Evolutionary conservation across 225 moss, liverwort and hornwort genomes (phyloP).

Genomic region (Polytrichum commune): DNA sequence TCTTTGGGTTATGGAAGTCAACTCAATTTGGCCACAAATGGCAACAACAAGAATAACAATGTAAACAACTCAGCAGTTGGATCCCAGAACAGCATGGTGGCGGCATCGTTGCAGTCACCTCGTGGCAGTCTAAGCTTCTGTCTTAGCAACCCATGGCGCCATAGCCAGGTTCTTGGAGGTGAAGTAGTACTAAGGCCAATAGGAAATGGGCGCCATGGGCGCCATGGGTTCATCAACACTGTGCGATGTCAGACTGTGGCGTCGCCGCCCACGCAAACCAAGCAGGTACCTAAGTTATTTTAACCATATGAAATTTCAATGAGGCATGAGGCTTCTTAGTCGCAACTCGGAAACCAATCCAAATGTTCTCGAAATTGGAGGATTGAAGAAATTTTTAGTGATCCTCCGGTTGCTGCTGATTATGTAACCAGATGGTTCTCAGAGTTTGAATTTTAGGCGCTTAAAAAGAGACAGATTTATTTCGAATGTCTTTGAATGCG

Average conservation of each 20-base stretch:
- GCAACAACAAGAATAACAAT: neutral
- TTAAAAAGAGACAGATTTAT: no score
- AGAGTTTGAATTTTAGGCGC: neutral
- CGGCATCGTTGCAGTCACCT: neutral
- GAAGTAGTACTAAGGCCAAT: slow-evolving; percentile 9
- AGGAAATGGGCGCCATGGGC: slow-evolving; percentile 7
- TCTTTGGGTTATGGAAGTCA: slow-evolving; percentile 9
- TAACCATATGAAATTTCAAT: no score
- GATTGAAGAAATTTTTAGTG: neutral
- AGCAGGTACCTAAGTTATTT: slow-evolving; percentile 40
- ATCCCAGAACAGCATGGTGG: slow-evolving; percentile 5
- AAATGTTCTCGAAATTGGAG: neutral
- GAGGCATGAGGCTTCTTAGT: no score
- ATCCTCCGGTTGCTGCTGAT: neutral
- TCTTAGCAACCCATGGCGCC: slow-evolving; percentile 14
- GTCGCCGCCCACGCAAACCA: slow-evolving; percentile 63
- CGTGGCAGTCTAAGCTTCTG: slow-evolving; percentile 9
- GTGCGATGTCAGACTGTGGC: slow-evolving; percentile 72
- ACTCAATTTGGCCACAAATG: slow-evolving; percentile 1
- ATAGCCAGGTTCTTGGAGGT: neutral
- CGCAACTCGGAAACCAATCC: no score
- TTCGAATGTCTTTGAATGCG: no score
- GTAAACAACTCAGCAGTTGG: neutral
- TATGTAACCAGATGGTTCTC: neutral
- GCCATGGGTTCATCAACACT: slow-evolving; percentile 10